phyloP scores from a whole-genome alignment of 345 rosid genomes.

The Syzygium grande region DNA sequence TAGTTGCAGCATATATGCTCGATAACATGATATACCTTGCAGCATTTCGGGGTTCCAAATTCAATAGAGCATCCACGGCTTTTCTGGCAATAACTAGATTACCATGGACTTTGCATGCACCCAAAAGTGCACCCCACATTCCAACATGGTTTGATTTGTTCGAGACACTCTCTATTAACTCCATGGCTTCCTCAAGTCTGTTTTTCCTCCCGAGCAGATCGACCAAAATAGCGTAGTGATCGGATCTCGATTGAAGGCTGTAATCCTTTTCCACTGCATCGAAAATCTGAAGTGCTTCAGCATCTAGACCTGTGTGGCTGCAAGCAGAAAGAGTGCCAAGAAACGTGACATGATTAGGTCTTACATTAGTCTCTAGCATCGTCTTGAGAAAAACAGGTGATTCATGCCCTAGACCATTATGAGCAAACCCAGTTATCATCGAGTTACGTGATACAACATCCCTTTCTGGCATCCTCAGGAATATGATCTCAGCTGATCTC shows the following conservation, averaged over 20 bases:
- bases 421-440: conserved; percentile 26
- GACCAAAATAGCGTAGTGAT: conserved; percentile 25
- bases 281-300: conserved; percentile 23
- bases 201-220: conserved; percentile 38
- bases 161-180: conserved; percentile 17
- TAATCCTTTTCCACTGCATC: conserved; percentile 21
- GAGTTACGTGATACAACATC: conserved; percentile 41
- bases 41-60: conserved; percentile 26
- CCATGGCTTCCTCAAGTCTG: conserved; percentile 26
- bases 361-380: conserved; percentile 16
- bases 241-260: conserved; percentile 10
- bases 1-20: conserved; percentile 21
- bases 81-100: conserved; percentile 18
- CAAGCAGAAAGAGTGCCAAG: conserved; percentile 30
- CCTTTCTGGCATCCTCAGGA: conserved; percentile 12
- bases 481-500: conserved; percentile 14
- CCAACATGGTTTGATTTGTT: conserved; percentile 12
- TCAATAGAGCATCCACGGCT: conserved; percentile 28
- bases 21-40: conserved; percentile 33
- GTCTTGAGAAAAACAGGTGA: conserved; percentile 9
- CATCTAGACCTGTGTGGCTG: conserved; percentile 21
- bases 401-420: conserved; percentile 27
- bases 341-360: conserved; percentile 29
- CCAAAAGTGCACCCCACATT: conserved; percentile 41
- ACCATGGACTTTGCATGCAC: conserved; percentile 27